phyloP scores from a whole-genome alignment of 306 rosid genomes.

The Betula pendula region DNA sequence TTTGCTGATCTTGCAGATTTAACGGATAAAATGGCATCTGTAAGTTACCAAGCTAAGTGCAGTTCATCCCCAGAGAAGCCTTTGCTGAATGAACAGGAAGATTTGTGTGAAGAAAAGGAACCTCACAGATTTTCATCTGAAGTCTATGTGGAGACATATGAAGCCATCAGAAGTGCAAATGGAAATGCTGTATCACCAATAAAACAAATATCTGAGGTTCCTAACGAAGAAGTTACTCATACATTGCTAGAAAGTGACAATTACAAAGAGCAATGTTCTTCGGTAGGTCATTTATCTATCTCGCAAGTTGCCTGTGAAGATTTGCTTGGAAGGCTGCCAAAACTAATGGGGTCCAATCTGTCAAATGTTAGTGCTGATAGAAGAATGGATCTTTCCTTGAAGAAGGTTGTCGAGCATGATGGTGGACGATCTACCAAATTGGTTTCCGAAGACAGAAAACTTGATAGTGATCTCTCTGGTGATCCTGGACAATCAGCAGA shows the following conservation, averaged over 20 bases:
- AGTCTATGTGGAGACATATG: constrained; percentile 27
- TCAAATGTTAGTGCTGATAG: constrained; percentile 1
- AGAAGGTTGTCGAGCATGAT: not conserved
- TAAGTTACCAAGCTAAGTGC: constrained; percentile 28
- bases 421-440: constrained; percentile 9
- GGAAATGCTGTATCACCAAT: constrained; percentile 25
- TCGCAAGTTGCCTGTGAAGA: constrained; percentile 30
- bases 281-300: constrained; percentile 26
- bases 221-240: constrained; percentile 26
- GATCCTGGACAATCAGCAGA: constrained; percentile 22
- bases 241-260: constrained; percentile 25
- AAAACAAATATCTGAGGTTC: constrained; percentile 30
- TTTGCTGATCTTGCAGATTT: constrained; percentile 28
- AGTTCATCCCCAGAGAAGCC: constrained; percentile 24
- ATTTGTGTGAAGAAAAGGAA: constrained; percentile 29
- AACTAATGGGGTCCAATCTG: constrained; percentile 26
- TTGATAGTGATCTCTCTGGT: constrained; percentile 20
- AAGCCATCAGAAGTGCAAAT: constrained; percentile 3
- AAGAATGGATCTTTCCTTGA: not conserved
- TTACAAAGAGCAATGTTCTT: constrained; percentile 28
- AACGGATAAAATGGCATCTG: constrained; percentile 30
- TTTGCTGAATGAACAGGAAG: constrained; percentile 32
- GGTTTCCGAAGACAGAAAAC: constrained; percentile 23
- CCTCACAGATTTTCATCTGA: constrained; percentile 20
- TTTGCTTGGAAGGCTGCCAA: constrained; percentile 29